Evolutionary conservation across 768 basidiomycete species (phyloP).

Genomic region (Lactarius psammicola): DNA sequence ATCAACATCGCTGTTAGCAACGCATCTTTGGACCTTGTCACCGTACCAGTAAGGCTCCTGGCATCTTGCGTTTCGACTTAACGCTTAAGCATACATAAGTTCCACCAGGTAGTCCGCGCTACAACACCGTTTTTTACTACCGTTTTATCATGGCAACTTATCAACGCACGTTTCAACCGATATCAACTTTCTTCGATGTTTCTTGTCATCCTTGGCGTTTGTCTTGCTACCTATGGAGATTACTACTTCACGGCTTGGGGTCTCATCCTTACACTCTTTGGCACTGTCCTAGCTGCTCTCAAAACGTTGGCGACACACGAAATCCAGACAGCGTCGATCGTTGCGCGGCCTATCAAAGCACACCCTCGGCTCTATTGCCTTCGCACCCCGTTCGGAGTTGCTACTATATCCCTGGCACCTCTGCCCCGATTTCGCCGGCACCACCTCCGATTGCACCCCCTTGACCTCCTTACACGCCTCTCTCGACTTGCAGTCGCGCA

Average conservation of each 20-base stretch:
- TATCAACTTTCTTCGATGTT: slow-evolving; percentile 69
- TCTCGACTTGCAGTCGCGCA: slow-evolving; percentile 90
- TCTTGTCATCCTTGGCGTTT: slow-evolving; percentile 88
- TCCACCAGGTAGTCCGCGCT: slow-evolving; percentile 96
- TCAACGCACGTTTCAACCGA: slow-evolving; percentile 57
- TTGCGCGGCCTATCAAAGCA: slow-evolving; percentile 27
- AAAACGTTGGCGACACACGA: slow-evolving; percentile 92
- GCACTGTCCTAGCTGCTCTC: slow-evolving; percentile 87
- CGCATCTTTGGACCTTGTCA: slow-evolving; percentile 82
- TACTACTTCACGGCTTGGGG: slow-evolving; percentile 89
- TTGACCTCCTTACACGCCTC: slow-evolving; percentile 87
- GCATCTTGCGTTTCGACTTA: slow-evolving; percentile 8
- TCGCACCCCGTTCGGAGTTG: slow-evolving; percentile 11
- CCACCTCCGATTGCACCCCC: slow-evolving; percentile 56
- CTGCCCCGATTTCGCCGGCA: slow-evolving; percentile 31
- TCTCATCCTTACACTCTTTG: slow-evolving; percentile 82
- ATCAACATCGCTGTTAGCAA: slow-evolving; percentile 96
- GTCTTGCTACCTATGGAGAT: slow-evolving; percentile 92
- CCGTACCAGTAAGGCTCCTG: slow-evolving; percentile 68
- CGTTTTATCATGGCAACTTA: slow-evolving; percentile 65
- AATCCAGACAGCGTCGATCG: slow-evolving; percentile 48
- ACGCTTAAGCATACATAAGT: slow-evolving; percentile 45
- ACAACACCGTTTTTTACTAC: slow-evolving; percentile 93
- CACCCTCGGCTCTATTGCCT: background rate
- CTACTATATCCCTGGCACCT: slow-evolving; percentile 28